phyloP scores from a whole-genome alignment of 345 rosid species.

The Brassica nigra region DNA sequence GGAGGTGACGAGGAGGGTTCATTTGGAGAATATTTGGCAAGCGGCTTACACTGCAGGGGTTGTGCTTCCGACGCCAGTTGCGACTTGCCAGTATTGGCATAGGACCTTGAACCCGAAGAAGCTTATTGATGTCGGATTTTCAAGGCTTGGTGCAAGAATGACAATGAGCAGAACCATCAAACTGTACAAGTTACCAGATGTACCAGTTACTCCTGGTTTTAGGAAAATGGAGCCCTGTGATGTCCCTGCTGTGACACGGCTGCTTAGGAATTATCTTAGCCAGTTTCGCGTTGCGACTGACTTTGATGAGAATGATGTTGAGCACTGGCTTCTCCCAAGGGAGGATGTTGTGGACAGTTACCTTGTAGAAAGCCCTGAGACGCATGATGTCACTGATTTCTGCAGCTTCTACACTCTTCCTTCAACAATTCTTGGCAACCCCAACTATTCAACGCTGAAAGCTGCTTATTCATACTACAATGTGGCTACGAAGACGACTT shows the following conservation, averaged over 20 bases:
- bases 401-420: slow-evolving; percentile 11
- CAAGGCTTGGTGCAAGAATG: slow-evolving; percentile 1
- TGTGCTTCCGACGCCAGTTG: slow-evolving; percentile 10
- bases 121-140: slow-evolving; percentile 6
- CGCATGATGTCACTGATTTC: not conserved
- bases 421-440: not conserved
- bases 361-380: slow-evolving; percentile 2
- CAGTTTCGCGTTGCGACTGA: not conserved
- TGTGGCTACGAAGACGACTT: not conserved
- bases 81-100: not conserved
- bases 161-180: not conserved
- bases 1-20: slow-evolving; percentile 9
- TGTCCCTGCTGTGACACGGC: slow-evolving; percentile 5
- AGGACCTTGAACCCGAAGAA: slow-evolving; percentile 14
- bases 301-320: slow-evolving; percentile 10
- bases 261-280: not conserved
- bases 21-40: slow-evolving; percentile 10
- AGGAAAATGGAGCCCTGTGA: slow-evolving; percentile 4
- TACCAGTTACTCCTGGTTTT: not conserved
- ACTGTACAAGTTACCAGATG: slow-evolving; percentile 11
- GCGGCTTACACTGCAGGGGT: slow-evolving; percentile 1
- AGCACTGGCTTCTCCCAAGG: slow-evolving; percentile 18
- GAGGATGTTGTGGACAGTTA: slow-evolving; percentile 12
- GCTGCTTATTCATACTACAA: slow-evolving; percentile 15
- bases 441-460: slow-evolving; percentile 3